phyloP scores from a whole-genome alignment of 1,284 basidiomycete genomes.

The Mixia osmundae region DNA sequence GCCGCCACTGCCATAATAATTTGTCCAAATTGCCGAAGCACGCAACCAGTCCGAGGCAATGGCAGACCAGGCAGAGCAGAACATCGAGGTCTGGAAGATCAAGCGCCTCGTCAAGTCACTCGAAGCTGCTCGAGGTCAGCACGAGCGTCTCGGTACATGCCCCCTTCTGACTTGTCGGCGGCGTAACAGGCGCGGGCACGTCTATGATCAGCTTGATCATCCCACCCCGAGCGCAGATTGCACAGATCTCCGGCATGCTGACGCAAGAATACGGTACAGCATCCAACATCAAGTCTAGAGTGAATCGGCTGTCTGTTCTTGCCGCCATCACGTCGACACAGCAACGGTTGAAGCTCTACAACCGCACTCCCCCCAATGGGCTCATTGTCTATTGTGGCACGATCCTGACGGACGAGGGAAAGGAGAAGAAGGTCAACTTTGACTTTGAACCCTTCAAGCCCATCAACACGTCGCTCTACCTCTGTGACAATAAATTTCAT shows the following conservation, averaged over 20 bases:
- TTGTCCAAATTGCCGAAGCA: no score
- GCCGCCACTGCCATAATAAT: no score
- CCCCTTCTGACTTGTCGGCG: no score
- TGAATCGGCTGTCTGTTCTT: constrained; percentile 90
- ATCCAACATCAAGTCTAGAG: constrained; percentile 98
- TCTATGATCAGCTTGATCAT: constrained; percentile 98
- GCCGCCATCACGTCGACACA: constrained; percentile 99
- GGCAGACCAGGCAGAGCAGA: constrained; percentile 3
- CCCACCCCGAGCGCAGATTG: constrained; percentile 92
- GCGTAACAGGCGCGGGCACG: no score
- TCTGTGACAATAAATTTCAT: constrained; percentile 99
- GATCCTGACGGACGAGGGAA: constrained; percentile 75
- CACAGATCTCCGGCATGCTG: constrained; percentile 78
- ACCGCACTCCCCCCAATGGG: constrained; percentile 77
- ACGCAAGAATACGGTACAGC: constrained; percentile 93
- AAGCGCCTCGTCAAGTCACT: constrained; percentile 95
- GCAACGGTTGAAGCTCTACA: constrained; percentile 90
- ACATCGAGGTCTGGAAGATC: constrained; percentile 48
- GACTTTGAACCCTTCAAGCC: constrained; percentile 52
- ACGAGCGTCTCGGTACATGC: no score
- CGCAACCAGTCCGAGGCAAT: no score
- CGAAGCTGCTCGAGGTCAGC: constrained; percentile 70
- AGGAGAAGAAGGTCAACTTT: constrained; percentile 28
- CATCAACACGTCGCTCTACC: constrained; percentile 50
- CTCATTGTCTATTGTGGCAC: constrained; percentile 55